Percentiles rank a stretch among this genome's conserved stretches.
These are phyloP conservation scores for Rhizopus arrhizus DNA, from an alignment of 371 early-diverging fungal genomes.

Conservation along the genomic window DNA sequence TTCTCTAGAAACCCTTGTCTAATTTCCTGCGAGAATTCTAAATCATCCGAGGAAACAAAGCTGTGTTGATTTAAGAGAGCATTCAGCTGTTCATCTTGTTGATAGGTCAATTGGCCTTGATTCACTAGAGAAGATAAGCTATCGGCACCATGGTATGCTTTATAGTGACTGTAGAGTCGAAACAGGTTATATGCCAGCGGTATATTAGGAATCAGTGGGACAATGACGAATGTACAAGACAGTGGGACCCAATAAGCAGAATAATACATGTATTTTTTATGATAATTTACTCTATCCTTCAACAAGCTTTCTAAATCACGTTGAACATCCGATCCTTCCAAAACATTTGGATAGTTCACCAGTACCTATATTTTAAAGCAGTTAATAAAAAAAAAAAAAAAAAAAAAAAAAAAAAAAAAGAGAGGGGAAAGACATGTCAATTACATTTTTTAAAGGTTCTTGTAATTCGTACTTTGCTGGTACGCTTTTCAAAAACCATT, in stretches of 20 bases:
- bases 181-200: constrained; percentile 82
- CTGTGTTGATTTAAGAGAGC: constrained; percentile 16
- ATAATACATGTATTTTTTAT: constrained; percentile 70
- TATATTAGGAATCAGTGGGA: constrained; percentile 82
- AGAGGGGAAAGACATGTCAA: background rate
- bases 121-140: constrained; percentile 47
- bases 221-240: constrained; percentile 69
- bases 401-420: background rate
- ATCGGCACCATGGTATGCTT: constrained; percentile 70
- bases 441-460: constrained; percentile 47
- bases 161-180: constrained; percentile 81
- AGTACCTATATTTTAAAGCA: background rate
- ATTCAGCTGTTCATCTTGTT: constrained; percentile 38
- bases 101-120: constrained; percentile 28
- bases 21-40: constrained; percentile 39
- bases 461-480: constrained; percentile 58
- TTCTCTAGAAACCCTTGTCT: constrained; percentile 18
- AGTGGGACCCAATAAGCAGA: constrained; percentile 75
- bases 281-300: constrained; percentile 63
- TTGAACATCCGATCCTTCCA: constrained; percentile 39
- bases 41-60: constrained; percentile 24
- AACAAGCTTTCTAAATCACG: constrained; percentile 54
- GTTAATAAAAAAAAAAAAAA: background rate
- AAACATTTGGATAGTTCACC: constrained; percentile 41
- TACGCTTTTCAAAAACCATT: constrained; percentile 79